A percentile compares a stretch with the other conserved stretches of the same genome.
phyloP scores from a whole-genome alignment of 768 basidiomycete genomes.

The Dacryopinax spathularia region DNA sequence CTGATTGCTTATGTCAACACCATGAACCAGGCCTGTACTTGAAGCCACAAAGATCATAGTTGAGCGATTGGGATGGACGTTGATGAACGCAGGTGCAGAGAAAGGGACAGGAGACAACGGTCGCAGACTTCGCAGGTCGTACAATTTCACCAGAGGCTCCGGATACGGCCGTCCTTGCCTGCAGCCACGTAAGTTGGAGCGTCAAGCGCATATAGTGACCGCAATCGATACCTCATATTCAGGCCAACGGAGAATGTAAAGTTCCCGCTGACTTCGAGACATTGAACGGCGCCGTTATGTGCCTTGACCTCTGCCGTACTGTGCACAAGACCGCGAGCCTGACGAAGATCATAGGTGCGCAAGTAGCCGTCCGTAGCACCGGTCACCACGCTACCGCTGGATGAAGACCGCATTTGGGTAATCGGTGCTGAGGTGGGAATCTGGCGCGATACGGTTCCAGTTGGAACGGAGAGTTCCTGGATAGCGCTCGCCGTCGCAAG shows the following conservation, averaged over 20 bases:
- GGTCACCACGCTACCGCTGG: not conserved
- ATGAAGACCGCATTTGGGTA: constrained; percentile 12
- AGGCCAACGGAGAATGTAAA: constrained; percentile 77
- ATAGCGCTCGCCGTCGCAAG: not conserved
- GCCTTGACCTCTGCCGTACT: constrained; percentile 45
- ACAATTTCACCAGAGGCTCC: constrained; percentile 86
- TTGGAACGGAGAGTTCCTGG: not conserved
- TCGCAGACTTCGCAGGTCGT: constrained; percentile 71
- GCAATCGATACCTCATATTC: constrained; percentile 60
- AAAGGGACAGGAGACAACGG: constrained; percentile 78
- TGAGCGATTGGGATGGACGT: constrained; percentile 59
- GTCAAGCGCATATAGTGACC: not conserved
- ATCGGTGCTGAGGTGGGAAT: constrained; percentile 11
- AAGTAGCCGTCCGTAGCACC: constrained; percentile 49
- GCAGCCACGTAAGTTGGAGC: not conserved
- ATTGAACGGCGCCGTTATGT: constrained; percentile 69
- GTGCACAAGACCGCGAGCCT: constrained; percentile 31
- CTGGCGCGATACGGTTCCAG: constrained; percentile 9
- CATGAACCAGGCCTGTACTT: constrained; percentile 66
- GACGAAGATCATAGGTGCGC: constrained; percentile 54
- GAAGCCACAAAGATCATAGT: constrained; percentile 65
- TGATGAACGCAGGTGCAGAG: constrained; percentile 73
- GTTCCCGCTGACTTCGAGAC: constrained; percentile 64
- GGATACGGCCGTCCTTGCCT: constrained; percentile 80
- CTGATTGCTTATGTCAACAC: constrained; percentile 65